Percentiles rank a stretch among this genome's conserved stretches.
Conservation (phyloP, 2,329 filamentous ascomycete species). For the Dothidotthia symphoricarpi region DNA sequence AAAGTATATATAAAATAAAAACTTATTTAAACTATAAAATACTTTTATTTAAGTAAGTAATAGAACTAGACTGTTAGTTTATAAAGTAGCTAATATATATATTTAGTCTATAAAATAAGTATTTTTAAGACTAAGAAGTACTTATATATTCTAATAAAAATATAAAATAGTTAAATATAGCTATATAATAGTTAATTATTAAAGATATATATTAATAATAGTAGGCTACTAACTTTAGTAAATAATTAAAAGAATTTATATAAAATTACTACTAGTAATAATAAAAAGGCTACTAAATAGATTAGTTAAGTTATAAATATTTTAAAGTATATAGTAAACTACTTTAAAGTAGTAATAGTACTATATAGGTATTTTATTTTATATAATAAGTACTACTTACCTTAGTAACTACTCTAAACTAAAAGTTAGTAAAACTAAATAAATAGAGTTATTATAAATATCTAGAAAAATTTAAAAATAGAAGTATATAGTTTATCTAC, state of each 20-base stretch:
- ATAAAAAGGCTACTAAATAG: not conserved
- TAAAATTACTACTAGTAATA: not conserved
- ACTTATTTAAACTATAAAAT: no score
- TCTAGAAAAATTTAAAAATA: not conserved
- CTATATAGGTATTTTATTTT: not conserved
- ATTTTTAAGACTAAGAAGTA: no score
- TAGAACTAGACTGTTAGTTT: not conserved
- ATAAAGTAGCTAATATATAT: not conserved
- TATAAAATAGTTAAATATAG: no score
- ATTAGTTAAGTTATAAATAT: not conserved
- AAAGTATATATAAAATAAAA: no score
- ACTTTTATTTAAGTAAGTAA: not conserved
- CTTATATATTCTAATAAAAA: no score
- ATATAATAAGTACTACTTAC: not conserved
- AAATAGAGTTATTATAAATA: conserved; percentile 1
- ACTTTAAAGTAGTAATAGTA: no score
- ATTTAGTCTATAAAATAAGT: no score
- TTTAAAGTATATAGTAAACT: not conserved
- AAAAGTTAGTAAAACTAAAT: conserved; percentile 1
- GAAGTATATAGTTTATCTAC: not conserved
- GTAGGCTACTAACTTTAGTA: no score
- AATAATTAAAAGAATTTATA: not conserved
- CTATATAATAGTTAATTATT: no score
- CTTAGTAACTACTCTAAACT: not conserved
- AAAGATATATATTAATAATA: not conserved